These are phyloP conservation scores for Sporopachydermia cereana DNA, from an alignment of 1,139 yeast species.

Conservation along the genomic window DNA sequence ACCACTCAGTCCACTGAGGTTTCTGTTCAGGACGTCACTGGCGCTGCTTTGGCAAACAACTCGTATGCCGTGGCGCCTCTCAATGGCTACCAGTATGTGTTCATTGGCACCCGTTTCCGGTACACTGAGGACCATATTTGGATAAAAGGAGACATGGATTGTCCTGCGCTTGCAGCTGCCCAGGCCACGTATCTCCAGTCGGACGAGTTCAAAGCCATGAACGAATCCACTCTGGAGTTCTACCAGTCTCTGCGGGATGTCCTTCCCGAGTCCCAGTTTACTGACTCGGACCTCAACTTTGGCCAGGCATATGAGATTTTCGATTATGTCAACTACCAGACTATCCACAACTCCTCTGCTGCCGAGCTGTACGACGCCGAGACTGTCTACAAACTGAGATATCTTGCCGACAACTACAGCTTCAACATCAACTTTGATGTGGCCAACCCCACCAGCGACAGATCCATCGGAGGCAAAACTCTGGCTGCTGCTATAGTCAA, in stretches of 20 bases:
- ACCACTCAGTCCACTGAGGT: conserved; percentile 15
- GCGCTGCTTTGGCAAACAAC: conserved; percentile 28
- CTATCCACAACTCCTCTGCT: conserved; percentile 29
- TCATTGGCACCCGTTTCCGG: conserved; percentile 24
- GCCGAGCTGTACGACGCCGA: conserved; percentile 21
- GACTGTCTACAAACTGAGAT: conserved; percentile 20
- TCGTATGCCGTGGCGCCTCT: conserved; percentile 25
- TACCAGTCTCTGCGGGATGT: conserved; percentile 22
- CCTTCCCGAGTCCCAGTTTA: conserved; percentile 15
- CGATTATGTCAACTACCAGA: conserved; percentile 29
- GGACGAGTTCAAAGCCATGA: conserved; percentile 20
- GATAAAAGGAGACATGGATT: conserved; percentile 30
- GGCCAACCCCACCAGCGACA: conserved; percentile 16
- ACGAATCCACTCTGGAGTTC: conserved; percentile 25
- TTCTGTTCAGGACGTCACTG: conserved; percentile 14
- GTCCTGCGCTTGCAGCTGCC: conserved; percentile 26
- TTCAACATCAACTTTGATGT: conserved; percentile 26
- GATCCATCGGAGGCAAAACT: conserved; percentile 30
- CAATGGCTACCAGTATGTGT: conserved; percentile 33
- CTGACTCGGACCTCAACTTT: conserved; percentile 23
- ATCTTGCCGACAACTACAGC: conserved; percentile 28
- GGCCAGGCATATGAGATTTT: conserved; percentile 27
- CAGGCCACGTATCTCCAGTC: conserved; percentile 20
- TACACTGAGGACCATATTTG: conserved; percentile 28
- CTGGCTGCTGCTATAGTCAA: conserved; percentile 23